Evolutionary conservation across 2,329 filamentous ascomycete genomes (phyloP).

Genomic region (Nigrospora oryzae): DNA sequence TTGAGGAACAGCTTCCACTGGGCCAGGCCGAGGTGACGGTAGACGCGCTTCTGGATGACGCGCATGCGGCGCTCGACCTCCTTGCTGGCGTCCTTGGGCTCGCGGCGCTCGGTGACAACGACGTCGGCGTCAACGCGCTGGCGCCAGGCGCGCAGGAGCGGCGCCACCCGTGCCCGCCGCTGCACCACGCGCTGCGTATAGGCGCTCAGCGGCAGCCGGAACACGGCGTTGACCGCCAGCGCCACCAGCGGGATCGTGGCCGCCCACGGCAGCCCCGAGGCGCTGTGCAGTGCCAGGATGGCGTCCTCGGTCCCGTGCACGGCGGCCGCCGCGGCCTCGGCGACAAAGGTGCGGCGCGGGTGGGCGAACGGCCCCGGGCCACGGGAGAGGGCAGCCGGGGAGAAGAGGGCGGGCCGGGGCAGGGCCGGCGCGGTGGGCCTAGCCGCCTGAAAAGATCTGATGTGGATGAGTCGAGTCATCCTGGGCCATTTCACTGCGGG

Average conservation of each 20-base stretch:
- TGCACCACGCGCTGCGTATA: slow-evolving; percentile 24
- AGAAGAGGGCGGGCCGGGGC: neutral
- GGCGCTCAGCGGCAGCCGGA: slow-evolving; percentile 37
- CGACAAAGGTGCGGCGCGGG: neutral
- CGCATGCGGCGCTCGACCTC: slow-evolving; percentile 20
- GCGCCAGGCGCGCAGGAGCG: slow-evolving; percentile 25
- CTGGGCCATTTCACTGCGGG: neutral
- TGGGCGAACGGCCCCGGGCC: neutral
- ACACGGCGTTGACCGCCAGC: slow-evolving; percentile 31
- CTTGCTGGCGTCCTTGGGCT: neutral
- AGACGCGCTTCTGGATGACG: slow-evolving; percentile 12
- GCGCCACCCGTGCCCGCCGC: slow-evolving; percentile 18
- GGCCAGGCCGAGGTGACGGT: slow-evolving; percentile 30
- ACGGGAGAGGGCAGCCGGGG: neutral
- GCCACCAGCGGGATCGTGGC: slow-evolving; percentile 44
- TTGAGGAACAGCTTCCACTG: slow-evolving; percentile 34
- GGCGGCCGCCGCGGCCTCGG: slow-evolving; percentile 15
- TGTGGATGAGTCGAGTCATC: neutral
- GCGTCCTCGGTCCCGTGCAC: slow-evolving; percentile 29
- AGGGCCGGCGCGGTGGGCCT: neutral
- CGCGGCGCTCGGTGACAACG: neutral
- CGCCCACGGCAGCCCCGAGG: slow-evolving; percentile 42
- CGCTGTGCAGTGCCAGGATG: slow-evolving; percentile 33
- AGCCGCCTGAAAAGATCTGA: neutral
- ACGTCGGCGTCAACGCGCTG: slow-evolving; percentile 7